Conservation (phyloP, 2,329 filamentous ascomycete species). For the Botrytis pseudocinerea region DNA sequence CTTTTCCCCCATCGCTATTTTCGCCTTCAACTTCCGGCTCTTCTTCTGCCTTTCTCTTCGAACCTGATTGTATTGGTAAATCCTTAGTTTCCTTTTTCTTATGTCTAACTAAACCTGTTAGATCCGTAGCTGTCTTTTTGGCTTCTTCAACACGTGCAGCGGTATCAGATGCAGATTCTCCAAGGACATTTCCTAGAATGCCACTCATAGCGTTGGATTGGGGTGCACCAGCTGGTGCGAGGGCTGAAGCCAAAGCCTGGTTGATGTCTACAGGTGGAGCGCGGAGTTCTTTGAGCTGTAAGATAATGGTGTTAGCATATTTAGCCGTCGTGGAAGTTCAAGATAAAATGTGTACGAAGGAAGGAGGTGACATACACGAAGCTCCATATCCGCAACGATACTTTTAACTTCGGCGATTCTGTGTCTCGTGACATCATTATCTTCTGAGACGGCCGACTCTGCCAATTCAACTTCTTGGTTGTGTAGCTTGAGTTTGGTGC, state of each 20-base stretch:
- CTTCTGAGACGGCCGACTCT: conserved; percentile 62
- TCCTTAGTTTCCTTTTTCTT: conserved; percentile 53
- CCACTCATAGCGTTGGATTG: conserved; percentile 51
- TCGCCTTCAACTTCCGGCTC: conserved; percentile 32
- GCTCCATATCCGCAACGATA: conserved; percentile 74
- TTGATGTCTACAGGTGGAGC: conserved; percentile 61
- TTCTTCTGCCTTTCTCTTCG: conserved; percentile 57
- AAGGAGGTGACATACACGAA: not conserved
- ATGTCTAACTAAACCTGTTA: conserved; percentile 69
- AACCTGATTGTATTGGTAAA: conserved; percentile 45
- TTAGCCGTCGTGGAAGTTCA: conserved; percentile 5
- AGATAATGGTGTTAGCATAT: conserved; percentile 25
- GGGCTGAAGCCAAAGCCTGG: conserved; percentile 53
- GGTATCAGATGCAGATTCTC: conserved; percentile 60
- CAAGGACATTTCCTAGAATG: conserved; percentile 63
- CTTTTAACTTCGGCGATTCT: conserved; percentile 74
- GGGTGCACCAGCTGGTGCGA: conserved; percentile 20
- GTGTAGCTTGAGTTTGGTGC: conserved; percentile 69
- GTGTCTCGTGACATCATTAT: conserved; percentile 62
- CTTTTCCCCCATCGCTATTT: conserved; percentile 28
- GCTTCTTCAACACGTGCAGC: conserved; percentile 69
- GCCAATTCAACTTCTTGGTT: conserved; percentile 68
- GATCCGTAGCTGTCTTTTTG: conserved; percentile 59
- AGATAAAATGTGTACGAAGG: no score
- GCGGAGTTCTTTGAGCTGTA: conserved; percentile 66